These are phyloP conservation scores for Vitis hybrid DNA, from an alignment of 177 flowering plant species.

Conservation along the genomic window DNA sequence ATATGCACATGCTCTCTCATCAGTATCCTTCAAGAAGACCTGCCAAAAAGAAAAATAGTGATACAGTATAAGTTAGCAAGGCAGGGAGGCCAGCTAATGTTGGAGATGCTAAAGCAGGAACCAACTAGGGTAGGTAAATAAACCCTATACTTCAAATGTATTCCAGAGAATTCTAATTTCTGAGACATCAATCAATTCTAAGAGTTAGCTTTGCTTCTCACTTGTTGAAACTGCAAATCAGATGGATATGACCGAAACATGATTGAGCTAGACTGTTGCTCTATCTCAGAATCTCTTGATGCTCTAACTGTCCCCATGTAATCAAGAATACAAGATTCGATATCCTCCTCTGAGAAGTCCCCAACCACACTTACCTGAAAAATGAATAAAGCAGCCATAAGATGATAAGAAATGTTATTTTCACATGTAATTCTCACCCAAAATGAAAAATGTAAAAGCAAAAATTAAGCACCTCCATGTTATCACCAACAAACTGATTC, in stretches of 20 bases:
- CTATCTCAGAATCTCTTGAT: slow-evolving; percentile 29
- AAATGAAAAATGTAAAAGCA: neutral
- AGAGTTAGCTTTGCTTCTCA: slow-evolving; percentile 27
- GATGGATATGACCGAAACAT: slow-evolving; percentile 70
- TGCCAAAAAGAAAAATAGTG: slow-evolving; percentile 25
- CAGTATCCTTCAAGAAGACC: slow-evolving; percentile 93
- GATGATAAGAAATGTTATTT: neutral
- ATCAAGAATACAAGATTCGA: slow-evolving; percentile 87
- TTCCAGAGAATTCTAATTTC: too few relatives aligned
- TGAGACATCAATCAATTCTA: too few relatives aligned
- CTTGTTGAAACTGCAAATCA: slow-evolving; percentile 81
- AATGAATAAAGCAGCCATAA: slow-evolving; percentile 6
- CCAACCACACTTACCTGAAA: slow-evolving; percentile 95
- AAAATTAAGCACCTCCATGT: slow-evolving; percentile 80
- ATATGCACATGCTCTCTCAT: slow-evolving; percentile 99
- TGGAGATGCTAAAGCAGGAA: too few relatives aligned
- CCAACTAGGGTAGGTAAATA: too few relatives aligned
- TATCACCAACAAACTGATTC: slow-evolving; percentile 84
- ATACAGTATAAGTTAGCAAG: too few relatives aligned
- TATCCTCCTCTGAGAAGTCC: slow-evolving; percentile 88
- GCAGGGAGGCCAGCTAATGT: too few relatives aligned
- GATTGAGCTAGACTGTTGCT: slow-evolving; percentile 41
- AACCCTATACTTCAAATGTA: too few relatives aligned
- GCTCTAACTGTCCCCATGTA: slow-evolving; percentile 84
- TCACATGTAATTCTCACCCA: neutral